Base-by-base conservation (phyloP, 495 filamentous ascomycete genomes). In the Penicillium coffeae region DNA sequence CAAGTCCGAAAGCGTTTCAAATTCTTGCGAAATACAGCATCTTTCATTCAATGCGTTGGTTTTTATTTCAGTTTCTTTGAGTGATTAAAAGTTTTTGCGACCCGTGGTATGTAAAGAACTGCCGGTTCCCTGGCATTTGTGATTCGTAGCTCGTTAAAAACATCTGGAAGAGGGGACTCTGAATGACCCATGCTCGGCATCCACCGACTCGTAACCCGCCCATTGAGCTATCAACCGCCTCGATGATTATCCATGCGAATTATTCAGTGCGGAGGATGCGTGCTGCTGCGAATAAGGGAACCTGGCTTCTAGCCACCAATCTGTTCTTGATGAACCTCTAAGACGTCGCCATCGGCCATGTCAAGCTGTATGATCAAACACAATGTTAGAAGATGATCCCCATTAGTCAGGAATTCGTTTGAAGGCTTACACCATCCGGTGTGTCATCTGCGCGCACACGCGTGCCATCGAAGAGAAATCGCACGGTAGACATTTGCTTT, bases 251-350 rank as follows among this genome's bases (percentile, higher is more conserved):
- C 10, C 25, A 5, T 4, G 25, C 10, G 10, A 30, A 30, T 30
- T 30, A 30, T 30, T 30, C 25, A 10, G 5, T 4, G 5, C 25
- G 25, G 25, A 5, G 5, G 10, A 5, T 30, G 12, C 10, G 1
- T 14, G 36, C 18, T 16, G 22, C 36, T 25, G 21, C 19, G 41
- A 37, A 19, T 30, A 21, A 36, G 12, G 21, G 10, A 19, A 65
- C 55, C 47, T 20, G 8, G 39, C 43, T 43, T 71, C 55, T 64
- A 76, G 30, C 85, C 88, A 47, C 93, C 94, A 47, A 97, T 95
- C 65, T 99, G 94, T 65, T 99, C 94, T 59, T 97, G 94, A 70
- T 97, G 94, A 20, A 99, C 94, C 62, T 99, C 94, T 8, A 99
- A 82, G 2, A 88, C 94, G 60, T 99, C 94, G 13, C 94, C 93